phyloP scores from a whole-genome alignment of 2,329 filamentous ascomycete genomes.

The Meredithiella fracta region DNA sequence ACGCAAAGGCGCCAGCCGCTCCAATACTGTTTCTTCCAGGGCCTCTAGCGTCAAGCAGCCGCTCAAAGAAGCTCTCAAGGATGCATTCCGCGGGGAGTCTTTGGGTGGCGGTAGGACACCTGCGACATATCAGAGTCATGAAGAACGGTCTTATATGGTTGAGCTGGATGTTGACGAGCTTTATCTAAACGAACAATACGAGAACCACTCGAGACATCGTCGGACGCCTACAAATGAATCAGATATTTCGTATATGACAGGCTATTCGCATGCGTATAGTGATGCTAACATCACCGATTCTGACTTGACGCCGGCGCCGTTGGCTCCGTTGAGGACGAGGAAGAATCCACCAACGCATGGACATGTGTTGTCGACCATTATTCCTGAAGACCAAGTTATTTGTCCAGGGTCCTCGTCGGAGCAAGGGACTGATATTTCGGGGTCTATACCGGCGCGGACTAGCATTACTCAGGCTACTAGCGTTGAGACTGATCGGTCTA shows the following conservation, averaged over 20 bases:
- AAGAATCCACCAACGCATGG: slow-evolving; percentile 36
- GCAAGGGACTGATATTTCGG: slow-evolving; percentile 24
- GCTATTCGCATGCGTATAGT: neutral
- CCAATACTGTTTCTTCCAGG: slow-evolving; percentile 19
- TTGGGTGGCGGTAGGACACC: slow-evolving; percentile 29
- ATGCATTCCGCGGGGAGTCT: slow-evolving; percentile 48
- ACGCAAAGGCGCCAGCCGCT: slow-evolving; percentile 40
- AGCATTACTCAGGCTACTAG: slow-evolving; percentile 37
- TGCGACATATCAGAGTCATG: slow-evolving; percentile 32
- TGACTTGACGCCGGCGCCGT: slow-evolving; percentile 18
- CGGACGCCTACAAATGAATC: slow-evolving; percentile 5
- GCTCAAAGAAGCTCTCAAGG: slow-evolving; percentile 41
- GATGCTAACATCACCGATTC: slow-evolving; percentile 13
- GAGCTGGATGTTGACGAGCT: slow-evolving; percentile 17
- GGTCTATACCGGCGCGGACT: slow-evolving; percentile 24
- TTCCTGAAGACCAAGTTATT: slow-evolving; percentile 34
- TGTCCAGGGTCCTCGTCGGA: slow-evolving; percentile 25
- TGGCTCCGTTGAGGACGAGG: slow-evolving; percentile 17
- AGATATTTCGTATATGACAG: slow-evolving; percentile 7
- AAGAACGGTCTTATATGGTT: slow-evolving; percentile 23
- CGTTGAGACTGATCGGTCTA: slow-evolving; percentile 32
- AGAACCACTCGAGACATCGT: slow-evolving; percentile 13
- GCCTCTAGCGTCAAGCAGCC: slow-evolving; percentile 26
- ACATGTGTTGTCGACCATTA: slow-evolving; percentile 41
- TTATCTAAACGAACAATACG: slow-evolving; percentile 17